Conservation (phyloP, 768 basidiomycete genomes). For the Tubosaeta brunneosetosa region DNA sequence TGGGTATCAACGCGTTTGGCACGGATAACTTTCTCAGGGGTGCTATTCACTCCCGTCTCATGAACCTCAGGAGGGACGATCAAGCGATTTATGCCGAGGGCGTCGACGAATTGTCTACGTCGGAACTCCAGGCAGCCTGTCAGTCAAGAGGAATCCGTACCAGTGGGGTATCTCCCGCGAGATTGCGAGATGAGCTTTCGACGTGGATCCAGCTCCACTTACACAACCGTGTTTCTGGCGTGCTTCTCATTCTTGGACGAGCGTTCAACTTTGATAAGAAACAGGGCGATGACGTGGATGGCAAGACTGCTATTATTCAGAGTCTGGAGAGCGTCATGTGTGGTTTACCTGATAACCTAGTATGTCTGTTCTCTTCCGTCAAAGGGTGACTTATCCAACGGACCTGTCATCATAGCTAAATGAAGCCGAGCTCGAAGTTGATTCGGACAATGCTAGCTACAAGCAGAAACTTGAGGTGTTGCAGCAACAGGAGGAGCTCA, state of each 20-base stretch:
- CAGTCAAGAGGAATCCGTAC: conserved; percentile 94
- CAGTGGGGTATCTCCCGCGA: conserved; percentile 77
- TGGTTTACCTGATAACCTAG: conserved; percentile 91
- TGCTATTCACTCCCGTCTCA: conserved; percentile 77
- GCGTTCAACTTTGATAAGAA: conserved; percentile 91
- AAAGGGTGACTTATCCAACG: background rate
- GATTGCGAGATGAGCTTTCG: conserved; percentile 81
- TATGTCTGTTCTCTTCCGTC: conserved; percentile 36
- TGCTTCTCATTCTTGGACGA: conserved; percentile 87
- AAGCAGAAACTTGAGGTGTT: conserved; percentile 98
- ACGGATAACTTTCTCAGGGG: conserved; percentile 98
- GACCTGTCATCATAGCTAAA: conserved; percentile 58
- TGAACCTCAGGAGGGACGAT: conserved; percentile 86
- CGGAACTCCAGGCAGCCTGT: conserved; percentile 89
- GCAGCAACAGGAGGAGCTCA: conserved; percentile 98
- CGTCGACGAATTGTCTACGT: conserved; percentile 82
- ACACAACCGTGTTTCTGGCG: conserved; percentile 87
- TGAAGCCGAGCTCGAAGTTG: conserved; percentile 95
- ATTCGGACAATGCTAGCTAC: conserved; percentile 89
- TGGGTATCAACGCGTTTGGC: conserved; percentile 97
- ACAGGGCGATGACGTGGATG: conserved; percentile 69
- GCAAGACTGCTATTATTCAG: conserved; percentile 74
- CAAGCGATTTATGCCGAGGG: conserved; percentile 89
- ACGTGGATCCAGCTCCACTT: conserved; percentile 94
- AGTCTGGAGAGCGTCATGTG: conserved; percentile 88